A percentile compares a stretch with the other conserved stretches of the same genome.
Conservation (phyloP, 192 early-diverging fungal genomes). For the Coemansia sp. region DNA sequence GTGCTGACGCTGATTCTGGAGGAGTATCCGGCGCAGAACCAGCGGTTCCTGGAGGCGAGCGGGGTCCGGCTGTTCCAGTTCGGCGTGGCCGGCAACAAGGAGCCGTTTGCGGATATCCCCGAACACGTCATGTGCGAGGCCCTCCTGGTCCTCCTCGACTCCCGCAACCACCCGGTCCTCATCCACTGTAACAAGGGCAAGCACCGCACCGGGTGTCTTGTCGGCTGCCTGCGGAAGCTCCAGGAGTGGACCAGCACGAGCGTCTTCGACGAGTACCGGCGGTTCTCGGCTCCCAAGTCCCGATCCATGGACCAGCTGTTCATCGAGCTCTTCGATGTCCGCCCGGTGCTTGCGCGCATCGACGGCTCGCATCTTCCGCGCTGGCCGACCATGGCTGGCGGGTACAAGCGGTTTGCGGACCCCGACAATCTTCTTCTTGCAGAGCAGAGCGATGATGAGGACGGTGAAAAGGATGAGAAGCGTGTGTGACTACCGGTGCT, state of each 20-base stretch:
- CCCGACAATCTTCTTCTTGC: neutral
- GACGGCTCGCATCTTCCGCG: constrained; percentile 61
- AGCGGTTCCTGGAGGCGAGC: constrained; percentile 78
- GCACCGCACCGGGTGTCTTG: constrained; percentile 94
- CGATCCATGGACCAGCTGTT: constrained; percentile 85
- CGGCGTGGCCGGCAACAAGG: constrained; percentile 90
- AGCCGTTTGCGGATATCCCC: constrained; percentile 56
- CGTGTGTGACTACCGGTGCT: too few species aligned
- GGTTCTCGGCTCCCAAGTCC: constrained; percentile 85
- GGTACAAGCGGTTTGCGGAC: neutral
- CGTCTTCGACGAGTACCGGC: constrained; percentile 97
- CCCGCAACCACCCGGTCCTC: constrained; percentile 78
- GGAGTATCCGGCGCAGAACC: constrained; percentile 87
- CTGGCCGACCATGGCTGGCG: constrained; percentile 61
- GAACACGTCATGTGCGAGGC: constrained; percentile 49
- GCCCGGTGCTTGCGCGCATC: constrained; percentile 65
- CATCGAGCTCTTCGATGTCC: constrained; percentile 76
- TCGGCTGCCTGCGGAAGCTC: constrained; percentile 92
- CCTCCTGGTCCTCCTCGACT: constrained; percentile 48
- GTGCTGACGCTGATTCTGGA: constrained; percentile 93
- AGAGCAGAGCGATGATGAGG: too few species aligned
- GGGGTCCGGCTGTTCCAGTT: constrained; percentile 84
- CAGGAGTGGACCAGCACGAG: constrained; percentile 93
- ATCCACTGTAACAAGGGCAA: constrained; percentile 99
- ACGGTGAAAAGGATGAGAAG: too few species aligned